Base-by-base conservation (phyloP, 768 basidiomycete species). In the Tephrocybe sp. region DNA sequence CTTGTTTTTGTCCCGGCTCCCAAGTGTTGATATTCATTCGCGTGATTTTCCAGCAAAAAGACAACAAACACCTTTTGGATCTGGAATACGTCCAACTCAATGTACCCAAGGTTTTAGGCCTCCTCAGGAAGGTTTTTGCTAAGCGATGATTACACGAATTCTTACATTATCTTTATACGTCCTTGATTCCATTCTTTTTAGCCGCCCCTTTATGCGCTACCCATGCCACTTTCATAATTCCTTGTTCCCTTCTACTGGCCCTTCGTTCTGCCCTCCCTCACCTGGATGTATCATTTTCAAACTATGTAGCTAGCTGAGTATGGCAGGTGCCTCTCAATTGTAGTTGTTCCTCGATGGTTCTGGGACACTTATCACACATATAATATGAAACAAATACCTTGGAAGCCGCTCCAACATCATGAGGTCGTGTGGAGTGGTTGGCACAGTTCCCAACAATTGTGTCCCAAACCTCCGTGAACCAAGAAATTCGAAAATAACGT, bases 71-170 rank as follows among this genome's bases (percentile, higher is more conserved):
- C 61, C 75, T 94, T 27, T 72, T 99, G 55, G 97, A 99, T 71
- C 76, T 99, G 55, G 97, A 98, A 72, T 98, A 99, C 64, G 95
- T 97, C 49, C 92, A 97, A 69, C 74, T 97, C 54, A 95, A 97
- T 65, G 95, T 98, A 23, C 91, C 91, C 0, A 97, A 97, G 69
- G 92, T 97, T 42, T 76, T 97, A 29, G 88, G 83, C 24, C 79
- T 97, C 47, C 76, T 95, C 62, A 95, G 92, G 77, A 95, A 95
- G 74, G 92, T 95, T 55, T 92, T 93, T 62, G 85, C 86, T 18
- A 91, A 90, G 72, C 86, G 90, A 68, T 90, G 71, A 85, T 61
- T 38, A 39, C 30, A 54, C 50, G 51, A 54, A 44, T 38, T 43
- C 45, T 45, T 61, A 61, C 53, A 48, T 60, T 64, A 64, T 67